These are phyloP conservation scores for Cenchrus purpureus DNA, from an alignment of 176 grass and related monocot genomes.

Conservation along the genomic window DNA sequence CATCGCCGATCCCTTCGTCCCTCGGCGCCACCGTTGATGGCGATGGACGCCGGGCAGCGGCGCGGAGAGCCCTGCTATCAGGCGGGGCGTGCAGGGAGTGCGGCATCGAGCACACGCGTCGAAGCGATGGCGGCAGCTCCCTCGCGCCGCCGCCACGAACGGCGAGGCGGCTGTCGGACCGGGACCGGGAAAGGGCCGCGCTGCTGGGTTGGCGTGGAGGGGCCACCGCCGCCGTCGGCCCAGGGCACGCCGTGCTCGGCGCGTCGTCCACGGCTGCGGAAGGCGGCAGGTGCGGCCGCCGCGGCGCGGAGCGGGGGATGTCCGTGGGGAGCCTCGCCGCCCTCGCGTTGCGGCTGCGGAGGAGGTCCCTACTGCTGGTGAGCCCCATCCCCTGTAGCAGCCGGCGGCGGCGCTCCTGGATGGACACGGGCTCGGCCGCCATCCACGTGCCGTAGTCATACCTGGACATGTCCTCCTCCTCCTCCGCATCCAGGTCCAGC, in stretches of 20 bases:
- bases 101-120: slow-evolving; percentile 37
- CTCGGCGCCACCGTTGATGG: not conserved
- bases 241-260: not conserved
- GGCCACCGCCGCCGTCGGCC: not conserved
- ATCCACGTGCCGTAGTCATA: slow-evolving; percentile 76
- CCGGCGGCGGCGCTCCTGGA: slow-evolving; percentile 64
- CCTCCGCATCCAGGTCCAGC: slow-evolving; percentile 37
- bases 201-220: not conserved
- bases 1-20: not conserved
- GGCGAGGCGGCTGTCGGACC: slow-evolving; percentile 44
- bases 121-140: slow-evolving; percentile 26
- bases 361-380: slow-evolving; percentile 51
- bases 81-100: slow-evolving; percentile 19
- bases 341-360: slow-evolving; percentile 52
- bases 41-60: not conserved
- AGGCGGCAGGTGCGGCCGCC: not conserved
- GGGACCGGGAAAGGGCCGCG: slow-evolving; percentile 11
- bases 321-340: not conserved
- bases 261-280: not conserved
- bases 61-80: not conserved
- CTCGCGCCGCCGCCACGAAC: not conserved
- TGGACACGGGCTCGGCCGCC: slow-evolving; percentile 63
- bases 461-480: slow-evolving; percentile 44
- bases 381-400: slow-evolving; percentile 72
- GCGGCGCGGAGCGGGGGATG: slow-evolving; percentile 20